Evolutionary conservation across 2,329 filamentous ascomycete genomes (phyloP).

Genomic region (Plenodomus biglobosus): DNA sequence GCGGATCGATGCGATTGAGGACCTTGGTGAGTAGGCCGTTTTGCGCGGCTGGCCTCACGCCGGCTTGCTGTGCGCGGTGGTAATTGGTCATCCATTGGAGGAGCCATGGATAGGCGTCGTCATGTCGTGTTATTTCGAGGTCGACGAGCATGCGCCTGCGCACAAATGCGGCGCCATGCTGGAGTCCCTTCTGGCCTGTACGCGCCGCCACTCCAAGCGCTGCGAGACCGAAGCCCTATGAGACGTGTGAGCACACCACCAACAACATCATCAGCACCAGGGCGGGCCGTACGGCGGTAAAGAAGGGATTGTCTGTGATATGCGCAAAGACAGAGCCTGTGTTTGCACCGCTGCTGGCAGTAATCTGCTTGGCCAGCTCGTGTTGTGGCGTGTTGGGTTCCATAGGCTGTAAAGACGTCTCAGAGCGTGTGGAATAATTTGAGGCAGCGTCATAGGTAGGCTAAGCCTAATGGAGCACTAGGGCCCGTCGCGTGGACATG

Average conservation of each 20-base stretch:
- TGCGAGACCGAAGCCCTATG: constrained; percentile 81
- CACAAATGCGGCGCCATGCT: constrained; percentile 71
- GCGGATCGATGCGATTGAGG: constrained; percentile 60
- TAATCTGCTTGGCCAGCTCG: constrained; percentile 42
- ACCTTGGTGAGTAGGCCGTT: constrained; percentile 54
- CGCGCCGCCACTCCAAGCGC: constrained; percentile 80
- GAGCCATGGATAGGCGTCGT: constrained; percentile 92
- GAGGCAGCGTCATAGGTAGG: constrained; percentile 13
- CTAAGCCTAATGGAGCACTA: constrained; percentile 16
- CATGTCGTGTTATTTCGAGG: constrained; percentile 91
- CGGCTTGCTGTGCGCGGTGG: constrained; percentile 63
- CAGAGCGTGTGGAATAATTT: constrained; percentile 14
- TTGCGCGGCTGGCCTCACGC: constrained; percentile 29
- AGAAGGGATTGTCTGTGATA: constrained; percentile 55
- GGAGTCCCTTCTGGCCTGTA: constrained; percentile 74
- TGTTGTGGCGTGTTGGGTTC: constrained; percentile 43
- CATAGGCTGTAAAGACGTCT: constrained; percentile 24
- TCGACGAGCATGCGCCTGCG: constrained; percentile 88
- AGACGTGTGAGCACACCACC: constrained; percentile 35
- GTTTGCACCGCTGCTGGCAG: constrained; percentile 33
- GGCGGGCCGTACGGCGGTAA: constrained; percentile 51
- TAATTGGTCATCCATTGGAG: constrained; percentile 91
- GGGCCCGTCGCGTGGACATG: constrained; percentile 8
- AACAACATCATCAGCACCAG: constrained; percentile 49
- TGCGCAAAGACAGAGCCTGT: constrained; percentile 49